Conservation (phyloP, 345 rosid species). For the Ailanthus altissimus region DNA sequence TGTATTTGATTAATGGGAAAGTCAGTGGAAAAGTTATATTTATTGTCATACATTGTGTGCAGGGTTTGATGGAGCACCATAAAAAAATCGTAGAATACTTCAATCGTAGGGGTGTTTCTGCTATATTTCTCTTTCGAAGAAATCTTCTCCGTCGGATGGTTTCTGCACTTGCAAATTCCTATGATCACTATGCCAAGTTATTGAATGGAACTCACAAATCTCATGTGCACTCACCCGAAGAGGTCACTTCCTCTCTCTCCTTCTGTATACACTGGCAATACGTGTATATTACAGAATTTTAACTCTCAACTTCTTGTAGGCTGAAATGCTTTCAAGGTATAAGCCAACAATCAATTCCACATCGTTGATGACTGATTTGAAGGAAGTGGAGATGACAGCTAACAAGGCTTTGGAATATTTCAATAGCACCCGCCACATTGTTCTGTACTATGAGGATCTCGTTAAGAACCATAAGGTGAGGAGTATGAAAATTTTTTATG, state of each 20-base stretch:
- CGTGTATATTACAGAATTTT: conserved; percentile 8
- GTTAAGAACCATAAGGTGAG: conserved; percentile 56
- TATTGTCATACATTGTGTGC: conserved; percentile 20
- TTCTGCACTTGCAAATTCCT: conserved; percentile 80
- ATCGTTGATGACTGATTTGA: conserved; percentile 60
- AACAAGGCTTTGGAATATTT: conserved; percentile 61
- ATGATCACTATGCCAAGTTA: conserved; percentile 79
- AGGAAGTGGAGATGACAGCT: conserved; percentile 57
- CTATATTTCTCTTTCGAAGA: conserved; percentile 72
- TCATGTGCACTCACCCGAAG: conserved; percentile 90
- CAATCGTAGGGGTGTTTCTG: conserved; percentile 76
- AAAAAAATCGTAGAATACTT: conserved; percentile 69
- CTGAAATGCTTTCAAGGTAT: conserved; percentile 73
- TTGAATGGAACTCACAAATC: conserved; percentile 96
- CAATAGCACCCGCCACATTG: conserved; percentile 71
- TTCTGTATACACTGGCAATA: background rate
- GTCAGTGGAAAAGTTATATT: background rate
- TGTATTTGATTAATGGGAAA: background rate
- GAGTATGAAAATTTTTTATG: background rate
- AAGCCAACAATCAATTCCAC: conserved; percentile 76
- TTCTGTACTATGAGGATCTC: conserved; percentile 85
- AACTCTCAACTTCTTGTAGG: conserved; percentile 43
- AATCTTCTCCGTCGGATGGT: conserved; percentile 84
- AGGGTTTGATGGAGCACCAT: conserved; percentile 84
- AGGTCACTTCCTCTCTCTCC: conserved; percentile 45